Base-by-base conservation (phyloP, 306 rosid species). In the Castanea crenata region DNA sequence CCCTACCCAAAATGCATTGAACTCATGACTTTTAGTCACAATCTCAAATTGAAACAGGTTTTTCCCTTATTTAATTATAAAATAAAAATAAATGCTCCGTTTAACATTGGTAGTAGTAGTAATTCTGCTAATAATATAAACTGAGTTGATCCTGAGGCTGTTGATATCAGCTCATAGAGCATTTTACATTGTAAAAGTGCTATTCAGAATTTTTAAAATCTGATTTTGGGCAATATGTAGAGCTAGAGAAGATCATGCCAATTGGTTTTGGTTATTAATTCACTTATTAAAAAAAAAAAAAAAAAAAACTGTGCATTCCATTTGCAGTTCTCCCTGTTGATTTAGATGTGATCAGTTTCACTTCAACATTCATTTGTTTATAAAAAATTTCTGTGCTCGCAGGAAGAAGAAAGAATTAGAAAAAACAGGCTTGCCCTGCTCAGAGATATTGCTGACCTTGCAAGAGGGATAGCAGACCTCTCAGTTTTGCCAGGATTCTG, bases 381-480 rank as follows among this genome's bases (percentile, higher is more conserved):
- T 5, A 27, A 38, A 69, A 20, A 10, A 18, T 73, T 73, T 75
- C 44, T 49, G 71, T 9, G 19, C 55, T 15, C 55, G 35, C 83
- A 92, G 99, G 99, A 94, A 69, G 95, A 92, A 23, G 92, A 84
- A 67, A 88, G 82, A 68, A 85, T 91, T 76, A 88, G 99, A 74
- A 87, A 83, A 31, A 94, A 94, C 89, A 88, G 97, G 87, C 88
- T 94, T 54, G 80, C 90, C 73, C 76, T 94, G 89, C 91, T 92
- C 15, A 94, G 90, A 82, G 89, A 80, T 78, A 89, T 94, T 81
- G 87, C 98, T 31, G 94, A 94, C 58, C 99, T 94, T 34, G 94
- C 99, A 32, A 88, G 74, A 78, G 99, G 97, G 69, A 86, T 92
- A 77, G 99, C 92, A 49, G 99, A 92, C 77, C 90, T 94, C 23